Evolutionary conservation across 768 basidiomycete species (phyloP), one percentile per base, ranked within the genome.

Genomic region (Tylopilus subfusipes): DNA sequence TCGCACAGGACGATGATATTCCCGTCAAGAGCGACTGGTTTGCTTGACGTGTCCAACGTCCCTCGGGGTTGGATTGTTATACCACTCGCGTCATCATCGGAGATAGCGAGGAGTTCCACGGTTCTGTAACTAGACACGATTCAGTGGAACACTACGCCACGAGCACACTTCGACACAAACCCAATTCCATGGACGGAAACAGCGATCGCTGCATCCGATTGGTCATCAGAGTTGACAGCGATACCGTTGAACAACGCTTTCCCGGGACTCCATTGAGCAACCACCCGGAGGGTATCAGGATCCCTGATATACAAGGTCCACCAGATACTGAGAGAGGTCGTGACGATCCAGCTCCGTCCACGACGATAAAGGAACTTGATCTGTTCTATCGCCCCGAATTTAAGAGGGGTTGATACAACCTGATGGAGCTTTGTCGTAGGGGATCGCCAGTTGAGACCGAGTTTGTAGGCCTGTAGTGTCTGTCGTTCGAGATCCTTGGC

Each of bases 251-350:
- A 80, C 9, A 85, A 63, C 1, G 75, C 79, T 16, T 79, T 79
- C 48, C 77, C 75, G 0, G 76, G 78, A 25, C 75, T 77, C 85
- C 86, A 86, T 47, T 79, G 73, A 14, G 74, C 76, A 14, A 68
- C 64, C 10, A 62, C 56, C 27, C 50, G 56, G 22, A 81, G 59
- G 14, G 62, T 52, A 39, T 60, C 50, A 25, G 50, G 63, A 51
- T 82, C 75, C 82, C 86, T 85, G 19, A 84, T 60, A 1, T 75
- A 72, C 44, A 87, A 59, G 18, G 74, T 71, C 38, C 82, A 81
- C 86, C 86, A 88, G 47, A 88, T 78, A 7, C 76, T 75, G 55
- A 79, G 80, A 4, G 82, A 82, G 10, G 83, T 74, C 8, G 80
- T 80, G 52, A 85, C 48, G 4, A 87, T 49, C 66, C 80, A 76